Percentiles rank a stretch among this genome's conserved stretches.
Conservation (phyloP, 169 alveolate genomes). For the Plasmodium vinckei region DNA sequence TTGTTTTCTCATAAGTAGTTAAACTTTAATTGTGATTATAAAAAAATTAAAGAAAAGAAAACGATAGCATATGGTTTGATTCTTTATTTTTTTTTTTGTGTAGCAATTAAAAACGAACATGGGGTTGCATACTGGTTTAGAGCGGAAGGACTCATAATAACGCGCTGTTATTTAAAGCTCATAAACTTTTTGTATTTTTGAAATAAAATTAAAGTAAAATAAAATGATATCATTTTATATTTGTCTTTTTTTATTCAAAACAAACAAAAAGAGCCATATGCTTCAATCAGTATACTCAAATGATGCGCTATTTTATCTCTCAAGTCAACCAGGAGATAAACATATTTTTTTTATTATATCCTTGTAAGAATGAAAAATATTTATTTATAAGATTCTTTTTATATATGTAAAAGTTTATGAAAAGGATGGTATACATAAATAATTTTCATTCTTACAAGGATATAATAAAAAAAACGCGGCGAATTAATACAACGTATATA, state of each 20-base stretch:
- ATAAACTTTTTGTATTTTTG: conserved; percentile 29
- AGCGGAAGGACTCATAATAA: conserved; percentile 33
- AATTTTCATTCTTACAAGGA: not conserved
- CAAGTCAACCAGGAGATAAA: conserved; percentile 70
- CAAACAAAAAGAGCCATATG: conserved; percentile 48
- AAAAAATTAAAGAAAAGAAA: conserved; percentile 36
- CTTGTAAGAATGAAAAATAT: too few species aligned
- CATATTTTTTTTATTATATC: conserved; percentile 6
- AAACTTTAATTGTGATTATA: conserved; percentile 23
- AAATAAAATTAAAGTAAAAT: conserved; percentile 3
- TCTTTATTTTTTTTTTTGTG: conserved; percentile 16
- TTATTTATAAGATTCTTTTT: not conserved
- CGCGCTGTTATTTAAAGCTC: conserved; percentile 46
- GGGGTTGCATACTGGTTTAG: conserved; percentile 64
- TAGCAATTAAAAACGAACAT: conserved; percentile 48
- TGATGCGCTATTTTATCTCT: conserved; percentile 72
- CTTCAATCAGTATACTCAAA: conserved; percentile 64
- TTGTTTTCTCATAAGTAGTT: conserved; percentile 54
- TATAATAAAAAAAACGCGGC: not conserved
- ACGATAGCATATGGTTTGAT: conserved; percentile 70
- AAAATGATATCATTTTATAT: not conserved
- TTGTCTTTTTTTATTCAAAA: conserved; percentile 12
- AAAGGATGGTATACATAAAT: too few species aligned
- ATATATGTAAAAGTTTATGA: not conserved
- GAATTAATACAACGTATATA: not conserved